Conservation (phyloP, 2,329 filamentous ascomycete species). For the Aphanocladium album region DNA sequence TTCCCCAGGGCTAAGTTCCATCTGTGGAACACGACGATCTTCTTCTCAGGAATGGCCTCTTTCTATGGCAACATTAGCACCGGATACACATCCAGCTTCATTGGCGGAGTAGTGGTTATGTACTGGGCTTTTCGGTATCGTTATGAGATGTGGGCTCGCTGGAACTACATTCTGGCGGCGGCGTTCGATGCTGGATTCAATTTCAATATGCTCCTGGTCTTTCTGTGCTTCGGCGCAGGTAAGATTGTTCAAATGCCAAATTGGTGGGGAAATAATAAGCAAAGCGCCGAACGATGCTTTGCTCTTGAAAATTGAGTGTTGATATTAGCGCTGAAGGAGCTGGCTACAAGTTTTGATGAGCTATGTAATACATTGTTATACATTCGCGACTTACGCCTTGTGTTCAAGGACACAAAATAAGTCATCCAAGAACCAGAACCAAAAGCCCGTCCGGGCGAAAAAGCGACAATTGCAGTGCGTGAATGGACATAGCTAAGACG, state of each 20-base stretch:
- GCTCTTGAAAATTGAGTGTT: constrained; percentile 22
- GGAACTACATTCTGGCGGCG: constrained; percentile 57
- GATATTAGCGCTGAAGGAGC: too few relatives aligned
- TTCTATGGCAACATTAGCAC: constrained; percentile 61
- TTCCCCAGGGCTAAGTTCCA: constrained; percentile 51
- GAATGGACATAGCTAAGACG: too few relatives aligned
- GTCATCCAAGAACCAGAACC: too few relatives aligned
- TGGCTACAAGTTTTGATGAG: too few relatives aligned
- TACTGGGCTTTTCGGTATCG: constrained; percentile 51
- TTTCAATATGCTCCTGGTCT: constrained; percentile 56
- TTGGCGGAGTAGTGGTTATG: constrained; percentile 58
- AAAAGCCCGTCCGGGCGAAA: too few relatives aligned
- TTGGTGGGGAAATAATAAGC: constrained; percentile 58
- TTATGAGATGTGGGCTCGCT: constrained; percentile 54
- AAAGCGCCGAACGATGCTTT: constrained; percentile 55
- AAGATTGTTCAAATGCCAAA: constrained; percentile 55
- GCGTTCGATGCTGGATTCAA: constrained; percentile 60
- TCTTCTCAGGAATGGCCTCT: constrained; percentile 48
- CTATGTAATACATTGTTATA: too few relatives aligned
- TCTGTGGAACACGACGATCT: constrained; percentile 58
- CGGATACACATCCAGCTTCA: constrained; percentile 50
- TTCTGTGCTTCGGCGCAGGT: constrained; percentile 52
- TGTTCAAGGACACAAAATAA: too few relatives aligned
- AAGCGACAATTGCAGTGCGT: too few relatives aligned
- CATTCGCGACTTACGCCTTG: too few relatives aligned